Percentiles rank a stretch among this genome's conserved stretches.
These are phyloP conservation scores for Solanum medicagineum DNA, from an alignment of 257 asterid genomes.

Conservation along the genomic window DNA sequence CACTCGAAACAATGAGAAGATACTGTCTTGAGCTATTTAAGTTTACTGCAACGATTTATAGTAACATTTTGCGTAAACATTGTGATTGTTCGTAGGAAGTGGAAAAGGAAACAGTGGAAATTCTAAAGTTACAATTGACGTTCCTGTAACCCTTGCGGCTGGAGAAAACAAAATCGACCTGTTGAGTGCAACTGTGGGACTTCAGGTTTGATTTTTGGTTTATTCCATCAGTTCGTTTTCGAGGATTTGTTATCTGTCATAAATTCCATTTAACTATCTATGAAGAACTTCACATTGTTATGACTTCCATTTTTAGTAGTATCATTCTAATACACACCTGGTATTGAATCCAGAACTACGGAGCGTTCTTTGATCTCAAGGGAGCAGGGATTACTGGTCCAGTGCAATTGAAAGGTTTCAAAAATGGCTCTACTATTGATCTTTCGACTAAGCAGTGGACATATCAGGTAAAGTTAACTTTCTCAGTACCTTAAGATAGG, in stretches of 20 bases:
- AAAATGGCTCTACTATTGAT: conserved; percentile 41
- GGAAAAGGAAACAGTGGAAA: conserved; percentile 38
- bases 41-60: background rate
- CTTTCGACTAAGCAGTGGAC: conserved; percentile 56
- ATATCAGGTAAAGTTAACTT: conserved; percentile 42
- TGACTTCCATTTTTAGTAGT: background rate
- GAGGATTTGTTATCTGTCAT: background rate
- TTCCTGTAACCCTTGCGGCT: conserved; percentile 42
- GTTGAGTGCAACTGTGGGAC: conserved; percentile 73
- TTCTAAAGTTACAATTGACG: conserved; percentile 34
- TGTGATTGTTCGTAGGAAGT: conserved; percentile 36
- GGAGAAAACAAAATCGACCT: conserved; percentile 61
- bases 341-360: conserved; percentile 43
- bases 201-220: conserved; percentile 37
- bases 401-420: conserved; percentile 38
- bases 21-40: background rate
- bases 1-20: background rate
- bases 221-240: background rate
- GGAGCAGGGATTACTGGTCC: conserved; percentile 77
- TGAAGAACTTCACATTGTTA: background rate
- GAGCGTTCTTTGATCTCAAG: conserved; percentile 40
- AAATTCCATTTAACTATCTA: background rate
- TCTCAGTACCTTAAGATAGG: background rate
- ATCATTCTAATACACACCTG: conserved; percentile 3
- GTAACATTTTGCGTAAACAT: background rate